Conservation (phyloP, 1,284 basidiomycete species). For the Pseudomicrostroma phylloplanum region DNA sequence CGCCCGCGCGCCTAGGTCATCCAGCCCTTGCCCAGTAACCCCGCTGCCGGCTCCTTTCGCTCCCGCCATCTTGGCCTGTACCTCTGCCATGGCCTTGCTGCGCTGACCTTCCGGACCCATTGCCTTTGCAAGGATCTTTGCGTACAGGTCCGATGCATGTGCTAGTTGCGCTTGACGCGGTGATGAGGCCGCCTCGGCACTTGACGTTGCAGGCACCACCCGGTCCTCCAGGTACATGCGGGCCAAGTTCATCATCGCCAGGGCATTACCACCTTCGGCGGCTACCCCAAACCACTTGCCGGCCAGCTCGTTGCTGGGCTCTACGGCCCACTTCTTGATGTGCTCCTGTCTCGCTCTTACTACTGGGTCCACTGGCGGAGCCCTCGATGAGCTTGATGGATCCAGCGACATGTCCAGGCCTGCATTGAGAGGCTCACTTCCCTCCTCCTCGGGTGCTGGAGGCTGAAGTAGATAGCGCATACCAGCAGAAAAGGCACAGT, state of each 20-base stretch:
- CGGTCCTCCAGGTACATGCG: slow-evolving; percentile 3
- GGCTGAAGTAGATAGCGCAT: slow-evolving; percentile 4
- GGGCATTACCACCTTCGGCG: neutral
- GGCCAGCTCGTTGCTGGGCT: neutral
- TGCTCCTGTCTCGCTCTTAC: neutral
- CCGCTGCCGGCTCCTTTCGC: neutral
- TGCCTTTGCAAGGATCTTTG: neutral
- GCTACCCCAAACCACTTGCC: neutral
- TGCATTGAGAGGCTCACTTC: neutral
- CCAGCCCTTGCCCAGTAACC: neutral
- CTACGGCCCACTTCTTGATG: neutral
- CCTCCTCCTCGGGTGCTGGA: neutral
- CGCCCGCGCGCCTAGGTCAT: slow-evolving; percentile 12
- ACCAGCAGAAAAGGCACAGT: neutral
- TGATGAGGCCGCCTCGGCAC: neutral
- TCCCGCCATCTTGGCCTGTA: neutral
- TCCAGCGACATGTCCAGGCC: slow-evolving; percentile 1
- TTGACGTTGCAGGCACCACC: neutral
- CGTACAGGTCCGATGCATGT: neutral
- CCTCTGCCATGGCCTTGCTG: neutral
- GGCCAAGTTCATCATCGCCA: slow-evolving; percentile 5
- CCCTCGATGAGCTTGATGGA: neutral
- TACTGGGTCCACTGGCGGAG: neutral
- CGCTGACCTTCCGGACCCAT: slow-evolving; percentile 6
- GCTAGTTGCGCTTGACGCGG: slow-evolving; percentile 1